phyloP scores from a whole-genome alignment of 106 monocot genomes.

The Platanthera zijinensis region DNA sequence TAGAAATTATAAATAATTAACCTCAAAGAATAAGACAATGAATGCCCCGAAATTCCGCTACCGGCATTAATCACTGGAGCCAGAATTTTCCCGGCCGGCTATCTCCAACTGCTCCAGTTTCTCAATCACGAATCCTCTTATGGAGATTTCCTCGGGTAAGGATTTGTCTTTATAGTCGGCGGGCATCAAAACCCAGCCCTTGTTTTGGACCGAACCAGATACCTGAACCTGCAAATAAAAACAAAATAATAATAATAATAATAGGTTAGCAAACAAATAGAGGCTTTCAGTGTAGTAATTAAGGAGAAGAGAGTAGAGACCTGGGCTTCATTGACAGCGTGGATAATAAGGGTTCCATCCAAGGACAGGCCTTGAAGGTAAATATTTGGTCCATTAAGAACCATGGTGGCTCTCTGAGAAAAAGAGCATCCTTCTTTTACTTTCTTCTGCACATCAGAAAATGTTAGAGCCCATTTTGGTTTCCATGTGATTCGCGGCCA shows the following conservation, averaged over 20 bases:
- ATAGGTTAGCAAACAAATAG: too few relatives aligned
- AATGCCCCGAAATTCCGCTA: not conserved
- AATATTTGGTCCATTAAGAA: slow-evolving; percentile 54
- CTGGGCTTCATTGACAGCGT: slow-evolving; percentile 59
- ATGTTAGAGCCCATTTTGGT: slow-evolving; percentile 72
- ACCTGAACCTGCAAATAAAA: slow-evolving; percentile 49
- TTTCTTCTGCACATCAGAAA: slow-evolving; percentile 63
- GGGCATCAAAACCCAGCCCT: slow-evolving; percentile 62
- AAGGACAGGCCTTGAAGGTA: slow-evolving; percentile 48
- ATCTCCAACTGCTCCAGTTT: slow-evolving; percentile 62
- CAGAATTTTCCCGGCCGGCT: slow-evolving; percentile 37
- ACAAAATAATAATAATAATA: not conserved
- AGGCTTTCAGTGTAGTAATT: not conserved
- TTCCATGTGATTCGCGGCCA: slow-evolving; percentile 86
- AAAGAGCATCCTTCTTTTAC: slow-evolving; percentile 41
- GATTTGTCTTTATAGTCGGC: slow-evolving; percentile 69
- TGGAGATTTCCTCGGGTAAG: slow-evolving; percentile 56
- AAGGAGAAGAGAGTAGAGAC: slow-evolving; percentile 23
- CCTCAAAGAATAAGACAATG: not conserved
- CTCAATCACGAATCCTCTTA: slow-evolving; percentile 64
- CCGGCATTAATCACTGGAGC: slow-evolving; percentile 8
- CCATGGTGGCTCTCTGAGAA: slow-evolving; percentile 67
- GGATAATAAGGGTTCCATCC: slow-evolving; percentile 67
- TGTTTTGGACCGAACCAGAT: slow-evolving; percentile 57
- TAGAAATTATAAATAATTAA: not conserved